Base-by-base conservation (phyloP, 1,284 basidiomycete genomes). In the Cryptococcus hybrid region DNA sequence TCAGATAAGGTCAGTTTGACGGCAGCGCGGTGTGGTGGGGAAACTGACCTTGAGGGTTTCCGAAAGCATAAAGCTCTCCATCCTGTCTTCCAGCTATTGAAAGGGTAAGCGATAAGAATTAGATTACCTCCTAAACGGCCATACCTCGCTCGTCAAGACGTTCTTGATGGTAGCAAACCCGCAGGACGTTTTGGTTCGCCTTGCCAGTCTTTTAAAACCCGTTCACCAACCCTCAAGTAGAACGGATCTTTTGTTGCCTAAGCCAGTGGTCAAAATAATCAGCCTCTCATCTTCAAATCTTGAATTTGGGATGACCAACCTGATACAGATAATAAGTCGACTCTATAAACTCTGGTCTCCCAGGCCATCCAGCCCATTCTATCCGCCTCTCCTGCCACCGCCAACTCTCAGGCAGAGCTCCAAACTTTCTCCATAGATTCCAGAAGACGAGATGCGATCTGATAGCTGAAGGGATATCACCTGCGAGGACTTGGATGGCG, bases 321-420 rank as follows among this genome's bases (percentile, higher is more conserved):
- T 88, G 83, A 70, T 96, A 94, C 8, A 97, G 81, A 77, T 94
- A 95, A 84, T 92, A 94, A 2, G 90, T 97, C 30, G 89, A 92
- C 77, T 96, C 92, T 58, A 94, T 84, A 66, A 94, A 92, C 76
- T 96, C 92, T 81, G 75, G 92, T 58, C 92, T 82, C 55, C 93
- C 80, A 7, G 92, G 92, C 68, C 92, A 95, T 62, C 90, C 88
- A 56, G 85, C 80, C 60, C 89, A 87, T 3, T 89, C 90, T 9
- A 88, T 86, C 60, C 82, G 78, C 66, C 84, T 85, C 62, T 81
- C 86, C 63, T 84, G 84, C 73, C 88, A 88, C 68, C 91, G 88
- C 81, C 88, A 97, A 24, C 92, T 85, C 78, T 97, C 93, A 6
- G 93, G 93, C 50, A 95, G 79, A 34, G 89, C 93, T 13, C 86